Base-by-base conservation (phyloP, 495 filamentous ascomycete genomes). In the Podospora fimiseda region DNA sequence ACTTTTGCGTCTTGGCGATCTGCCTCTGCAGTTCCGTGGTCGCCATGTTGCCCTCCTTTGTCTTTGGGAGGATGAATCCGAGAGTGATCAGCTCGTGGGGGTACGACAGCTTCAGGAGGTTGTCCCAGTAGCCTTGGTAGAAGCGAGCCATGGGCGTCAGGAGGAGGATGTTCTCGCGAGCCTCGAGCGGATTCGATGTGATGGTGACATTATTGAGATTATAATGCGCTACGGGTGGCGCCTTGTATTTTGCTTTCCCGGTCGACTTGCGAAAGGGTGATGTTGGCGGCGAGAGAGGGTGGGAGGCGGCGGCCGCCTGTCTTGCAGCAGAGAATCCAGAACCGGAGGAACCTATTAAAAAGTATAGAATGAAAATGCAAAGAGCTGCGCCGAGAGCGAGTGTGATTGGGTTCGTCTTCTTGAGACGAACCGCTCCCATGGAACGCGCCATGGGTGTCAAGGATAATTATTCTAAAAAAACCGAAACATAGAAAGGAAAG, bases 51-150 rank as follows among this genome's bases (percentile, higher is more conserved):
- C 93, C 93, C 48, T 95, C 90, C 55, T 83, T 83, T 40, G 83
- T 93, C 66, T 92, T 91, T 8, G 93, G 94, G 22, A 94, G 81
- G 62, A 98, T 98, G 71, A 96, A 98, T n/a, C 89, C 93, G 20
- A 98, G 74, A 0, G 89, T 90, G 61, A 98, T 90, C 39, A 97
- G 76, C 42, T 95, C 89, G 71, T 95, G 94, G 8, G 93, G 94
- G 66, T 96, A 98, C 60, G 69, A 76, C 42, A 98, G 74, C 57
- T 81, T 80, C 39, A 88, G 70, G n/a, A 98, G 74, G 65, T 97
- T 97, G 59, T 91, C 86, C 94, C 94, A 97, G 76, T 96, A 97
- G 56, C 74, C 85, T 58, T 86, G 84, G 70, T 96, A 97, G 73
- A 97, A 98, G 60, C 86, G 80, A 40, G 89, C 87, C 63, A 97